Evolutionary conservation across 2,329 filamentous ascomycete species (phyloP).

Genomic region (Dothiorella sarmentorum): DNA sequence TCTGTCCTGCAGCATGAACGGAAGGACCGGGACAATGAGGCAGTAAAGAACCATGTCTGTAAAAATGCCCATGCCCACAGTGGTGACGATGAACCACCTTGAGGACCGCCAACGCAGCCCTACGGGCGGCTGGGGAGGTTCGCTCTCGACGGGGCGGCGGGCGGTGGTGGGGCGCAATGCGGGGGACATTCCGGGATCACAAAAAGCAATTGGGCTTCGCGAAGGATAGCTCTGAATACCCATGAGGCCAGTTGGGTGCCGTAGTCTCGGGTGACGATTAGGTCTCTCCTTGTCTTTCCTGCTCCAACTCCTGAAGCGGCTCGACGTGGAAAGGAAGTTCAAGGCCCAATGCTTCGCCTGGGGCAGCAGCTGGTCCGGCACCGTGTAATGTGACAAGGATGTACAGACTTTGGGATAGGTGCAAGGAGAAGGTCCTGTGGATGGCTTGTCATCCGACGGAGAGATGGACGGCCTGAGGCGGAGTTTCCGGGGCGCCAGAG

Average conservation of each 20-base stretch:
- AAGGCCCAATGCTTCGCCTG: conserved; percentile 10
- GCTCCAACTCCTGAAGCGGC: background rate
- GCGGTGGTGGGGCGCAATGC: conserved; percentile 11
- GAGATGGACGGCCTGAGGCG: background rate
- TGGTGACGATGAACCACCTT: conserved; percentile 56
- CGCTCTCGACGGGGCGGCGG: background rate
- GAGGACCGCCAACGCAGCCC: conserved; percentile 55
- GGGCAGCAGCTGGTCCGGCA: conserved; percentile 9
- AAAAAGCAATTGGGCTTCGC: conserved; percentile 6
- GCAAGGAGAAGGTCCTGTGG: background rate
- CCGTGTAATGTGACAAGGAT: background rate
- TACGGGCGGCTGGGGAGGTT: conserved; percentile 1
- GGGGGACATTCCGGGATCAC: conserved; percentile 15
- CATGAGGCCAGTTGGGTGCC: background rate
- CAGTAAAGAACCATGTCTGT: conserved; percentile 60
- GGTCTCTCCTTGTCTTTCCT: background rate
- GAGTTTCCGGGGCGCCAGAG: background rate
- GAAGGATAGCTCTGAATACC: conserved; percentile 16
- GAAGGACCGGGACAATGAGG: conserved; percentile 56
- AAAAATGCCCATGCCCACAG: conserved; percentile 55
- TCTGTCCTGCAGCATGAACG: conserved; percentile 54
- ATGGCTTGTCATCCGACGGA: background rate
- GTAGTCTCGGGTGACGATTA: too few species aligned
- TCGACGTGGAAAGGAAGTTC: conserved; percentile 7
- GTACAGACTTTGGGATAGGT: background rate